A percentile compares a stretch with the other conserved stretches of the same genome.
Evolutionary conservation across 2,329 filamentous ascomycete species (phyloP).

Genomic region (Fusarium napiforme): DNA sequence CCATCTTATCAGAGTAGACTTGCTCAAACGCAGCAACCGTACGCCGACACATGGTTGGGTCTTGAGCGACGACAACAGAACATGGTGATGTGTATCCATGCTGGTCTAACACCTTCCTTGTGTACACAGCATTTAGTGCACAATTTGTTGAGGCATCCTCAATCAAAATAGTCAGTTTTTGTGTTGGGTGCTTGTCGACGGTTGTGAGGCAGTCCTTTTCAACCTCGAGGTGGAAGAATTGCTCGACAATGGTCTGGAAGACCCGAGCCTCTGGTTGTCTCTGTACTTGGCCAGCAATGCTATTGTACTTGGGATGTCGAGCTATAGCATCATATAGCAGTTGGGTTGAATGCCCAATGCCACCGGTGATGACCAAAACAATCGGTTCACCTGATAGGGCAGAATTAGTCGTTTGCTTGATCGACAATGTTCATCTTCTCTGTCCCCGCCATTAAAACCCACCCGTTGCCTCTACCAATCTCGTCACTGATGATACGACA

Average conservation of each 20-base stretch:
- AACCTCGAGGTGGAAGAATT: constrained; percentile 22
- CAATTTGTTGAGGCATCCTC: constrained; percentile 40
- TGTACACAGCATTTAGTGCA: constrained; percentile 33
- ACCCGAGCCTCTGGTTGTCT: constrained; percentile 31
- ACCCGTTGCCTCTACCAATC: neutral
- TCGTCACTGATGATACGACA: constrained; percentile 18
- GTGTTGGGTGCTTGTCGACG: neutral
- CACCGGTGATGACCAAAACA: constrained; percentile 34
- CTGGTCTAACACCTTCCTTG: constrained; percentile 28
- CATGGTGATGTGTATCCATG: constrained; percentile 28
- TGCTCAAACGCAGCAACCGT: constrained; percentile 33
- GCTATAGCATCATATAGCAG: constrained; percentile 34
- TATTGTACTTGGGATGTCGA: constrained; percentile 25
- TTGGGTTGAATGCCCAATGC: constrained; percentile 37
- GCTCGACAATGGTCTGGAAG: constrained; percentile 25
- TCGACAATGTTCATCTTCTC: neutral
- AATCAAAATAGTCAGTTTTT: constrained; percentile 23
- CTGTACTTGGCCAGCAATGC: constrained; percentile 3
- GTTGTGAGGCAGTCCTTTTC: neutral
- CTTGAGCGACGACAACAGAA: constrained; percentile 36
- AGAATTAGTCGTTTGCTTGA: neutral
- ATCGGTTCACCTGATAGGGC: neutral
- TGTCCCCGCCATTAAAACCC: neutral
- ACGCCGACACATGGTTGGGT: constrained; percentile 37
- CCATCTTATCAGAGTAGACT: constrained; percentile 11